These are phyloP conservation scores for Colletotrichum falcatum DNA, from an alignment of 2,329 filamentous ascomycete species.

Conservation along the genomic window DNA sequence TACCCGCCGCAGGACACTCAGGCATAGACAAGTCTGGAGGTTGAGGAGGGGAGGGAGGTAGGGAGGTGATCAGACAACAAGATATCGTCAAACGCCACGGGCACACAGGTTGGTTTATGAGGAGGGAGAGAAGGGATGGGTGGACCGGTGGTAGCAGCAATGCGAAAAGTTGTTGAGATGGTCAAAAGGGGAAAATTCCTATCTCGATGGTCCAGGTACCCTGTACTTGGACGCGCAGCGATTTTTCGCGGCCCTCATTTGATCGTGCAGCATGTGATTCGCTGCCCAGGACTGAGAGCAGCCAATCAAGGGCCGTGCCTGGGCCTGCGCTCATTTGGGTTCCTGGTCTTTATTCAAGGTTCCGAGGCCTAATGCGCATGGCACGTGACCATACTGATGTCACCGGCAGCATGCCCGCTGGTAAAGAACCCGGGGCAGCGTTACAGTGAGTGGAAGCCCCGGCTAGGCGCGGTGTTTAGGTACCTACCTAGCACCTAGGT, in stretches of 20 bases:
- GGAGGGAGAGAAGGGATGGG: slow-evolving; percentile 38
- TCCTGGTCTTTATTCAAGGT: slow-evolving; percentile 25
- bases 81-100: slow-evolving; percentile 29
- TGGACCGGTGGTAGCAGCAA: slow-evolving; percentile 26
- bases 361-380: slow-evolving; percentile 9
- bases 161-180: slow-evolving; percentile 43
- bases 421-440: not conserved
- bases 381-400: slow-evolving; percentile 15
- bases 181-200: slow-evolving; percentile 44
- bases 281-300: slow-evolving; percentile 15
- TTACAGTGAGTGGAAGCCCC: not conserved
- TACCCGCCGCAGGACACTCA: slow-evolving; percentile 34
- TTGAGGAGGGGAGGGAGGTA: slow-evolving; percentile 29
- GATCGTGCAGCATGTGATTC: slow-evolving; percentile 42
- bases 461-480: not conserved
- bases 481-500: no score
- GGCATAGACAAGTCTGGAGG: slow-evolving; percentile 20
- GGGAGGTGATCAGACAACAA: slow-evolving; percentile 39
- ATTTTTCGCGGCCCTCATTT: slow-evolving; percentile 37
- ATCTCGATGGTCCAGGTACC: slow-evolving; percentile 37
- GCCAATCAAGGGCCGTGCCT: slow-evolving; percentile 32
- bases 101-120: slow-evolving; percentile 38
- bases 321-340: slow-evolving; percentile 37
- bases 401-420: not conserved
- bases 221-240: slow-evolving; percentile 32